Conservation (phyloP, 176 grass and related monocot genomes). For the Carex parvula region DNA sequence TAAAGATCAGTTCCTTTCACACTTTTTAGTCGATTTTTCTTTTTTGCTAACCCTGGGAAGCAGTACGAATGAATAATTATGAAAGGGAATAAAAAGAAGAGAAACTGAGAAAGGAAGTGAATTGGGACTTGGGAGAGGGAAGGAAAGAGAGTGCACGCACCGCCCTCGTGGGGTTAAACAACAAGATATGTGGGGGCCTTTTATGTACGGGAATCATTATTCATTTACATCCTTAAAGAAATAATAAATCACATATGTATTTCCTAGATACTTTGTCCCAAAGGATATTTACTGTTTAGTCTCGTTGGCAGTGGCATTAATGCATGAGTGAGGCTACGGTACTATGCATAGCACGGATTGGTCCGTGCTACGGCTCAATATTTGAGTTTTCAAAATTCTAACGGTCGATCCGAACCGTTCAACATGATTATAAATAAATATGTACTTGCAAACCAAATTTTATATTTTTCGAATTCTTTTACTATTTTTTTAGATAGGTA, state of each 20-base stretch:
- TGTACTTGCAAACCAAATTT: no score
- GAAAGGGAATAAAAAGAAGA: neutral
- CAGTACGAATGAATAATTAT: neutral
- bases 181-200: neutral
- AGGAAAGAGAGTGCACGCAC: slow-evolving; percentile 14
- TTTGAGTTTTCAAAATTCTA: no score
- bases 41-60: neutral
- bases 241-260: neutral
- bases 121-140: neutral
- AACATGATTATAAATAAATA: no score
- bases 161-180: slow-evolving; percentile 8
- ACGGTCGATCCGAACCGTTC: no score
- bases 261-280: neutral
- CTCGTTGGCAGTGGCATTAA: no score
- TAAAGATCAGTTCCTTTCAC: neutral
- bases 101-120: neutral
- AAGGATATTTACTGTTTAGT: neutral
- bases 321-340: no score
- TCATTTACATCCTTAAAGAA: neutral
- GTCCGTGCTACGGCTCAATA: no score
- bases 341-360: no score
- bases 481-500: no score
- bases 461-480: no score
- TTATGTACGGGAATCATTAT: neutral
- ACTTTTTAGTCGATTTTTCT: neutral